Base-by-base conservation (phyloP, 495 filamentous ascomycete species). In the Rostrohypoxylon terebratum region DNA sequence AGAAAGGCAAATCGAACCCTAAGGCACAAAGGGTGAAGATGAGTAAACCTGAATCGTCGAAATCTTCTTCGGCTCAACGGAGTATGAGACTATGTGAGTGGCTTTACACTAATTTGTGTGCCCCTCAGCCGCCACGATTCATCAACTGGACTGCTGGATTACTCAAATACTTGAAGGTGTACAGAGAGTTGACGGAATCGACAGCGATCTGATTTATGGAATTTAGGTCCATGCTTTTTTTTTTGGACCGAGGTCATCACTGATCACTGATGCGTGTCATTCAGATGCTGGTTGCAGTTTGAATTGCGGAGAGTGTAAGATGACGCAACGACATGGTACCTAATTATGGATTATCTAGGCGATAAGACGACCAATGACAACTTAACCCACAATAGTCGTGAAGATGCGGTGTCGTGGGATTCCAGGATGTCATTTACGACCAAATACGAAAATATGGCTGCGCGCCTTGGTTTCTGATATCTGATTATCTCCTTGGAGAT, bases 291-390 rank as follows among this genome's bases (percentile, higher is more conserved):
- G 20, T 45, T 59, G 59, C 50, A 64, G 33, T 34, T 63, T 28
- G 44, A 16, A 59, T 38, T 72, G 63, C 53, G 57, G 68, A 68
- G 40, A 61, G 63, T 50, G 65, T 60, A 47, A 64, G 53, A 68
- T 68, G 70, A 73, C 66, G 70, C 55, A 73, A 73, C 59, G 31
- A 21, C 25, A 54, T 42, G 20, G 44, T 44, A 55, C 5, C 38
- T 42, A 42, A 4, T 18, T 40, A 60, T 51, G n/a, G 47, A 64
- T 47, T 18, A 47, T 69, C 7, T 59, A 59, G 45, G 60, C 59
- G 59, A 54, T 25, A 31, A 9, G 28, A 18, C 21, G 20, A 38
- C 65, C 55, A 66, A 65, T 66, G 13, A 31, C 18, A 28, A 25
- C 14, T 23, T 20, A 28, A 25, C 14, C 33, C 13, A 40, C 6